Conservation (phyloP, 2,329 filamentous ascomycete species). For the Claviceps purpurea region DNA sequence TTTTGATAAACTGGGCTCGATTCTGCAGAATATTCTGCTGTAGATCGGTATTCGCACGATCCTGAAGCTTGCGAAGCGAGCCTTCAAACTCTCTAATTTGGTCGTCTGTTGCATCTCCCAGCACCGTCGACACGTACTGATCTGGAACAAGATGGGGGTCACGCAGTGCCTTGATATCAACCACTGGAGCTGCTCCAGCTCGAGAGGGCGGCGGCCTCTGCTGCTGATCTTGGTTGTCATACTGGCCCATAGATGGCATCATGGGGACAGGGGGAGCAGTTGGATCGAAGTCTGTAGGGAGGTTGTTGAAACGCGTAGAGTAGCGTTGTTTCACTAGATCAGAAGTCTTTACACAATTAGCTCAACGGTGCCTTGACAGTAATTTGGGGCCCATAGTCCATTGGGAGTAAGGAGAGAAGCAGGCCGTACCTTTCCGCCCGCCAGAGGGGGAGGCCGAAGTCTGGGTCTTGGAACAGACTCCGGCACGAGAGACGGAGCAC, state of each 20-base stretch:
- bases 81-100: constrained; percentile 75
- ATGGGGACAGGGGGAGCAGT: constrained; percentile 61
- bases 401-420: constrained; percentile 1
- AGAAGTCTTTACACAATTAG: constrained; percentile 36
- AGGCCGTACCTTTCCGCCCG: constrained; percentile 39
- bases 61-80: constrained; percentile 62
- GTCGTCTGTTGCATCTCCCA: constrained; percentile 75
- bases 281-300: constrained; percentile 55
- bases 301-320: constrained; percentile 78
- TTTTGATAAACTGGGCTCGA: constrained; percentile 95
- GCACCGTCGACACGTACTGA: constrained; percentile 59
- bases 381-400: neutral
- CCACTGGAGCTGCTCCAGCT: constrained; percentile 43
- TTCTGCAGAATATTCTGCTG: constrained; percentile 97
- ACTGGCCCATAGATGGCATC: constrained; percentile 47
- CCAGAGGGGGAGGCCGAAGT: constrained; percentile 33
- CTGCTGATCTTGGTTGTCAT: constrained; percentile 34
- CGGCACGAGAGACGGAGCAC: constrained; percentile 10
- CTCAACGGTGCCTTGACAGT: constrained; percentile 3
- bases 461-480: constrained; percentile 25
- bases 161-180: constrained; percentile 66
- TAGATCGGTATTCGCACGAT: constrained; percentile 66
- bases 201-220: constrained; percentile 39
- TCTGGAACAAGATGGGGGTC: constrained; percentile 71
- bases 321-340: constrained; percentile 92